phyloP scores from a whole-genome alignment of 495 filamentous ascomycete species.

The Penicillium cosmopolitanum region DNA sequence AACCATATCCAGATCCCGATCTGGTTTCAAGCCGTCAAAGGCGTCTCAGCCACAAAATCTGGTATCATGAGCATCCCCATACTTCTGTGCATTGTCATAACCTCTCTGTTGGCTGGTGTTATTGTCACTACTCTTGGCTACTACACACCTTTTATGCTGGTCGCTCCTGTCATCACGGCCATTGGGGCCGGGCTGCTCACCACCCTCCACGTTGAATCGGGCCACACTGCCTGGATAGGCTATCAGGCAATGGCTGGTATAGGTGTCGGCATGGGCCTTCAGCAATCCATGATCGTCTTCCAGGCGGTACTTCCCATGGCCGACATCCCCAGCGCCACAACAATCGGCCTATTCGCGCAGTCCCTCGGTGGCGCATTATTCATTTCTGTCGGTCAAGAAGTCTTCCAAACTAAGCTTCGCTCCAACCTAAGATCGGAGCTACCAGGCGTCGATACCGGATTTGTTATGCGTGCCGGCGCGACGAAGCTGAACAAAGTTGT shows the following conservation, averaged over 20 bases:
- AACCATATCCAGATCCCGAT: too few species aligned
- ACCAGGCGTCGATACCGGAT: too few species aligned
- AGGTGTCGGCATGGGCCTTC: conserved; percentile 41
- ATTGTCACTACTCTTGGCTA: conserved; percentile 35
- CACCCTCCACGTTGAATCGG: too few species aligned
- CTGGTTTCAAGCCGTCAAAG: too few species aligned
- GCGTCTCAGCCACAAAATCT: too few species aligned
- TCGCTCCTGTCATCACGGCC: conserved; percentile 28
- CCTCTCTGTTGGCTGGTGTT: background rate
- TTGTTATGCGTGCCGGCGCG: too few species aligned
- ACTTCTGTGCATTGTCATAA: too few species aligned
- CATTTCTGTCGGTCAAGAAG: conserved; percentile 36
- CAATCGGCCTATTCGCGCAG: conserved; percentile 45
- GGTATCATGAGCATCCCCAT: too few species aligned
- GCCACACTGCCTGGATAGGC: too few species aligned
- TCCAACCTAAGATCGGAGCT: too few species aligned
- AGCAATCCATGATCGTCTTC: conserved; percentile 37
- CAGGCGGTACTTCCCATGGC: conserved; percentile 39
- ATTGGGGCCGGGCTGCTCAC: conserved; percentile 41
- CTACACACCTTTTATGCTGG: conserved; percentile 43
- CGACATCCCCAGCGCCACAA: conserved; percentile 41
- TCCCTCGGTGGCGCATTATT: conserved; percentile 45
- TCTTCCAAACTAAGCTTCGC: too few species aligned
- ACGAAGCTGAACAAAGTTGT: too few species aligned
- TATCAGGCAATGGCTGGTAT: conserved; percentile 40